Conservation (phyloP, 2,329 filamentous ascomycete species). For the Pestalotiopsis fici region DNA sequence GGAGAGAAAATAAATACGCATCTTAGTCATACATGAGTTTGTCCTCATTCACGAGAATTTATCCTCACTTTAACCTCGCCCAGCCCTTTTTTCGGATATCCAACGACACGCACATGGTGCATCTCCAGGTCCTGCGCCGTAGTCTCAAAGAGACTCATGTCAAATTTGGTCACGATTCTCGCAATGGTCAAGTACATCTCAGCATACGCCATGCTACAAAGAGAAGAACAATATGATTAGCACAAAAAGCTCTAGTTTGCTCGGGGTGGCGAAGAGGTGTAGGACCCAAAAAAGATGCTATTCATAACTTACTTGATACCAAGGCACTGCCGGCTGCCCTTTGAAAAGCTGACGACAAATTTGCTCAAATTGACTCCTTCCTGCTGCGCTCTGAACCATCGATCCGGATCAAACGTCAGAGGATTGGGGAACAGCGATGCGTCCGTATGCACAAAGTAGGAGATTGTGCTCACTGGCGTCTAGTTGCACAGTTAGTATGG, state of each 20-base stretch:
- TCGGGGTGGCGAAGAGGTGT: not conserved
- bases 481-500: not conserved
- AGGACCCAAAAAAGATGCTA: not conserved
- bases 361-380: not conserved
- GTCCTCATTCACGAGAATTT: not conserved
- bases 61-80: not conserved
- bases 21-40: not conserved
- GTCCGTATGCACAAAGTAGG: constrained; percentile 1
- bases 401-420: not conserved
- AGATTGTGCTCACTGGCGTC: not conserved
- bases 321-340: not conserved
- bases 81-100: not conserved
- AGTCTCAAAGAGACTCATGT: not conserved
- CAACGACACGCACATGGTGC: not conserved
- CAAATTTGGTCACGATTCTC: not conserved
- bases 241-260: not conserved
- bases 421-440: not conserved
- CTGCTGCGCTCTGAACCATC: not conserved
- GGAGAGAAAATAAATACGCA: not conserved
- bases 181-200: not conserved
- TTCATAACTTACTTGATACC: not conserved
- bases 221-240: not conserved
- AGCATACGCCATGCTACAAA: not conserved
- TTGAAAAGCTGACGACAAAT: not conserved
- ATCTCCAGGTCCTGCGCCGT: not conserved